Evolutionary conservation across 2,329 filamentous ascomycete species (phyloP).

Genomic region (Pseudogymnoascus sp.): DNA sequence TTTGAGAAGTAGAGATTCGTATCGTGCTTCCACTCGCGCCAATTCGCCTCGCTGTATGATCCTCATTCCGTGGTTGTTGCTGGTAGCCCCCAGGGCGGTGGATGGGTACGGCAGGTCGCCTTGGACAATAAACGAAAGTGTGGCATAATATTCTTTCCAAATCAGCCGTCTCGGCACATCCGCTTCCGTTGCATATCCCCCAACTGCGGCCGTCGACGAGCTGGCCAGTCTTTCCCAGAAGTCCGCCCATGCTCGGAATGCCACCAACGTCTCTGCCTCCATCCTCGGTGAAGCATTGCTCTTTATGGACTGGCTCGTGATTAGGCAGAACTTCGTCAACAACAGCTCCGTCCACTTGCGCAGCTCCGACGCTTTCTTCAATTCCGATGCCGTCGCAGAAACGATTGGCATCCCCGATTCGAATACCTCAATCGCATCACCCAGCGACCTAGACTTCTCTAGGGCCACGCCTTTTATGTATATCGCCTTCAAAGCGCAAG

Average conservation of each 20-base stretch:
- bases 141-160: conserved; percentile 80
- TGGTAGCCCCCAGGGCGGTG: conserved; percentile 34
- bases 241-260: conserved; percentile 61
- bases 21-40: conserved; percentile 70
- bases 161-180: conserved; percentile 59
- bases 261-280: conserved; percentile 48
- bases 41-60: conserved; percentile 68
- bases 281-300: conserved; percentile 45
- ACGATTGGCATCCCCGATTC: conserved; percentile 60
- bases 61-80: conserved; percentile 48
- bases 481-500: conserved; percentile 71
- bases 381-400: conserved; percentile 44
- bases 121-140: conserved; percentile 70
- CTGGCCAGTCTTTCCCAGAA: conserved; percentile 54
- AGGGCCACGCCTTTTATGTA: conserved; percentile 68
- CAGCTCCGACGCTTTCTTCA: conserved; percentile 56
- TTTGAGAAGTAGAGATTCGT: conserved; percentile 70
- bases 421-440: conserved; percentile 61
- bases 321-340: conserved; percentile 67
- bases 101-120: conserved; percentile 55
- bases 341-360: conserved; percentile 74
- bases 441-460: conserved; percentile 41
- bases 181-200: conserved; percentile 53
- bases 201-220: conserved; percentile 39
- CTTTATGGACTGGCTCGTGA: conserved; percentile 55